These are phyloP conservation scores for Sutorius australiensis DNA, from an alignment of 768 basidiomycete genomes.

Conservation along the genomic window DNA sequence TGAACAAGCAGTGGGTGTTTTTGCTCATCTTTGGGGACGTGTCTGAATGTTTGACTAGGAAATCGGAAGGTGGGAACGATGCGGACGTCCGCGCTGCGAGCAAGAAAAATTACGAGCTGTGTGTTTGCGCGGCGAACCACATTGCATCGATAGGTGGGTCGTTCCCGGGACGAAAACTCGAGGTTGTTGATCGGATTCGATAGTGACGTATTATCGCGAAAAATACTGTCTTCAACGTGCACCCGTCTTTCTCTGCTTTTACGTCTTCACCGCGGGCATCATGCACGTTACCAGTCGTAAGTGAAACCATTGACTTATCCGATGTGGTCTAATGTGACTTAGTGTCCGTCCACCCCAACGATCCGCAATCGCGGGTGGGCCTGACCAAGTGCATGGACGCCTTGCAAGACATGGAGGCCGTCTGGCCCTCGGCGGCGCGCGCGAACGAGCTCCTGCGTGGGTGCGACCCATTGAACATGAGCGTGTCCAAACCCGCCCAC, in stretches of 20 bases:
- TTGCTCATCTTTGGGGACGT: not conserved
- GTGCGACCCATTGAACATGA: slow-evolving; percentile 38
- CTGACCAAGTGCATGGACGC: slow-evolving; percentile 65
- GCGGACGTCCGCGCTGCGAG: slow-evolving; percentile 50
- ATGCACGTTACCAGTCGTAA: slow-evolving; percentile 73
- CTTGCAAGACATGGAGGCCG: slow-evolving; percentile 58
- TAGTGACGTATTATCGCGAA: slow-evolving; percentile 59
- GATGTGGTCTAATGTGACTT: not conserved
- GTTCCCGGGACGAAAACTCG: not conserved
- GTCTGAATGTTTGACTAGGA: slow-evolving; percentile 18
- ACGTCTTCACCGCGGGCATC: slow-evolving; percentile 74
- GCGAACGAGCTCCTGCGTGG: slow-evolving; percentile 71
- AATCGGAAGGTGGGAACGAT: slow-evolving; percentile 45
- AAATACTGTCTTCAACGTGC: slow-evolving; percentile 57
- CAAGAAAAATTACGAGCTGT: slow-evolving; percentile 67
- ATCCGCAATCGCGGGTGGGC: slow-evolving; percentile 66
- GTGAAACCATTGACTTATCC: slow-evolving; percentile 26
- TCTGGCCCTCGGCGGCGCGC: slow-evolving; percentile 76
- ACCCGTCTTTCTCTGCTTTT: slow-evolving; percentile 72
- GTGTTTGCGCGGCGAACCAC: slow-evolving; percentile 73
- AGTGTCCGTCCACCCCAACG: slow-evolving; percentile 60
- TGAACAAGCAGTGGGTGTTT: slow-evolving; percentile 37
- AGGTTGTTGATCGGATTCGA: not conserved
- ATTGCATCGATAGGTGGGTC: slow-evolving; percentile 63
- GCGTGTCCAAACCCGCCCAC: not conserved